Base-by-base conservation (phyloP, 2,329 filamentous ascomycete genomes). In the Talaromyces sp. region DNA sequence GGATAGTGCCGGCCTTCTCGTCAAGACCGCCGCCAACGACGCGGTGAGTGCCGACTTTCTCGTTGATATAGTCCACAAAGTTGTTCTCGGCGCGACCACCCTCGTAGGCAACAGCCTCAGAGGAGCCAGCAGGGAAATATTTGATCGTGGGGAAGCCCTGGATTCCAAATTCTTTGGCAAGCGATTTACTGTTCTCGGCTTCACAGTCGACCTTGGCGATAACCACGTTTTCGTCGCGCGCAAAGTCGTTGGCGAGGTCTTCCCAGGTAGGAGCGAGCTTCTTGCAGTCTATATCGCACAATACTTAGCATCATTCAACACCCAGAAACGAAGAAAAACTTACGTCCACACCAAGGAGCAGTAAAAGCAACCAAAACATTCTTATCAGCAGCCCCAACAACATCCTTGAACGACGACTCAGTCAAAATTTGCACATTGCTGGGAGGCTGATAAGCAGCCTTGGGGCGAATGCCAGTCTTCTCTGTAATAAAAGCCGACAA, bases 341-440 rank as follows among this genome's bases (percentile, higher is more conserved):
- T 87, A 98, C 95, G 94, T 79, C 94, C 94, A 81, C 95, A 99
- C 95, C 94, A 98, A 62, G 95, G 93, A 62, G 95, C 94, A 71
- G 96, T 99, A 80, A 99, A 99, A 54, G 96, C 93, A 76, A 99
- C 93, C 63, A 99, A 80, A 22, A 96, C 92, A 79, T 96, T 85
- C 86, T 96, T 93, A 69, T 96, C 91, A 60, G 88, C 84, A 69
- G 88, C 84, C 69, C 94, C 94, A 81, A 97, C 84, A 66, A 86
- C 83, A 76, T 89, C 82, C 79, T 88, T 87, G 81, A 98, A 98
- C 66, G 87, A 87, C 71, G 84, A 79, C 74, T 98, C 93, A 60
- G 86, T 93, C 78, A 99, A 84, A 81, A 91, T 89, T 73, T 88
- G 85, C 10, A 99, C 90, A 66, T 87, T 81, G 79, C 90, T 96